These are phyloP conservation scores for Dipsacomyces acuminosporus DNA, from an alignment of 371 early-diverging fungal genomes.

Conservation along the genomic window DNA sequence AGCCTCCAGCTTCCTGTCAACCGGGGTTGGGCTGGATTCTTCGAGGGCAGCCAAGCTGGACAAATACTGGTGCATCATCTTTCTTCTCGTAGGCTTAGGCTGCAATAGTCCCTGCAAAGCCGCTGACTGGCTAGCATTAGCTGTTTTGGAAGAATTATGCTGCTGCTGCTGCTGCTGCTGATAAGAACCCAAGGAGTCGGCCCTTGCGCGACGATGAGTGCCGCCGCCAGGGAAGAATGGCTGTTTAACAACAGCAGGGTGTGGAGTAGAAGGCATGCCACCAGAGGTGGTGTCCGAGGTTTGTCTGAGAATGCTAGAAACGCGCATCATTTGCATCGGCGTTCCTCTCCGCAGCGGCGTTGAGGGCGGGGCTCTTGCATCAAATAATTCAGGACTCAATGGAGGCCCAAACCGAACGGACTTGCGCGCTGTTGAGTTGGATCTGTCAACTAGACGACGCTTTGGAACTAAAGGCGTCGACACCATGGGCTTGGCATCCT, in stretches of 20 bases:
- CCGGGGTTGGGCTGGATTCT: neutral
- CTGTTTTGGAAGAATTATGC: too few species aligned
- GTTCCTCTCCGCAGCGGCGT: conserved; percentile 53
- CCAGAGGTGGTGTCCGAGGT: neutral
- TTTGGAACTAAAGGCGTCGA: too few species aligned
- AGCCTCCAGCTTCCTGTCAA: neutral
- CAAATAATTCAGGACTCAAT: conserved; percentile 54
- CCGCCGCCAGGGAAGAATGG: neutral
- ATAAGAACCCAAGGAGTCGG: too few species aligned
- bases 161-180: too few species aligned
- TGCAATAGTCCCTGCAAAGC: conserved; percentile 9
- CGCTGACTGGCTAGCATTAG: neutral
- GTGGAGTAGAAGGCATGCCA: conserved; percentile 7
- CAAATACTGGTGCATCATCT: conserved; percentile 8
- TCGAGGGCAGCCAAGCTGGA: conserved; percentile 5
- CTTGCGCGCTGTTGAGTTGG: conserved; percentile 35
- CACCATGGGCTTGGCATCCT: too few species aligned
- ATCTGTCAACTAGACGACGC: too few species aligned
- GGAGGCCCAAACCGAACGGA: conserved; percentile 53
- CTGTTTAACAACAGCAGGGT: neutral
- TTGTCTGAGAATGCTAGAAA: conserved; percentile 32
- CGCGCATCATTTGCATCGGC: conserved; percentile 27
- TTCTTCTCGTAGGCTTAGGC: conserved; percentile 5
- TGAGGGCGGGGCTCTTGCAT: conserved; percentile 48
- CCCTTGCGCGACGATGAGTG: too few species aligned